Evolutionary conservation across 148 eudicot species (phyloP).

Genomic region (Tetragonia tetragonoides): DNA sequence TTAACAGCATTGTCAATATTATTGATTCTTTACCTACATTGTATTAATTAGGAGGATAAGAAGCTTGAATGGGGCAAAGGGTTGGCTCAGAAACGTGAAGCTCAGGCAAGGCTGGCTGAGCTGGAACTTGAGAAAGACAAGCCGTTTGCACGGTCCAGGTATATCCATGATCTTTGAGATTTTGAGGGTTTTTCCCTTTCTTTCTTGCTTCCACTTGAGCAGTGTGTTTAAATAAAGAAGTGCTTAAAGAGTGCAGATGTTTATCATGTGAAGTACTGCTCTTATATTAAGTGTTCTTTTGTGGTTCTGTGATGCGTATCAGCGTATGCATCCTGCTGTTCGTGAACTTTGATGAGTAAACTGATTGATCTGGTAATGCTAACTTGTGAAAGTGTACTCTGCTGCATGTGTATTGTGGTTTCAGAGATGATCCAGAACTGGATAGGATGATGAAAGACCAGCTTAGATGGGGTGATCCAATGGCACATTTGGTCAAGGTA

Average conservation of each 20-base stretch:
- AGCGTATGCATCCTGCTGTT: neutral
- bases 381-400: slow-evolving; percentile 1
- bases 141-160: slow-evolving; percentile 97
- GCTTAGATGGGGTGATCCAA: slow-evolving; percentile 98
- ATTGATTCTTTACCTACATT: neutral
- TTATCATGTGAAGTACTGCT: neutral
- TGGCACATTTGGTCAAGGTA: slow-evolving; percentile 97
- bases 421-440: slow-evolving; percentile 59
- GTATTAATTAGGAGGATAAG: slow-evolving; percentile 55
- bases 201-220: neutral
- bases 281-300: neutral
- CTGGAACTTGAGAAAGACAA: slow-evolving; percentile 80
- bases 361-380: neutral
- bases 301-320: neutral
- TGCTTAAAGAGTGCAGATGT: neutral
- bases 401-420: slow-evolving; percentile 1
- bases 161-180: slow-evolving; percentile 12
- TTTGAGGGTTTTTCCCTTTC: neutral
- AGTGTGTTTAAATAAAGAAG: neutral
- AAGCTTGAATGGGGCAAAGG: slow-evolving; percentile 99
- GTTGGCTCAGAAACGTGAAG: slow-evolving; percentile 95
- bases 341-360: neutral
- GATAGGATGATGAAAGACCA: slow-evolving; percentile 69
- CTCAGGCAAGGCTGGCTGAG: slow-evolving; percentile 67
- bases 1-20: neutral